Base-by-base conservation (phyloP, 2,329 filamentous ascomycete genomes). In the Fusarium sp. region DNA sequence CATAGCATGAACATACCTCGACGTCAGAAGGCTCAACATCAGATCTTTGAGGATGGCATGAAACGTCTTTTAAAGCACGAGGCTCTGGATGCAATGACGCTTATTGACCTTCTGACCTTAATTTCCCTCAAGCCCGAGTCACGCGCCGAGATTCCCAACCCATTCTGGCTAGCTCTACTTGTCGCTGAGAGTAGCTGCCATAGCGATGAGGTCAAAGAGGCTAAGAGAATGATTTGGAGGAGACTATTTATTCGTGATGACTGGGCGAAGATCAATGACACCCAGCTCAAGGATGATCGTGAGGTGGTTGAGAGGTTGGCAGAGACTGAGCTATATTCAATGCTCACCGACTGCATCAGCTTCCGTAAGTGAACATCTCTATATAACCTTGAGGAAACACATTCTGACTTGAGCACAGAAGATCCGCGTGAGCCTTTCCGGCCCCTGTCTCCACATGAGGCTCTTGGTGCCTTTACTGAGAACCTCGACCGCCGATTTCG, bases 231-330 rank as follows among this genome's bases (percentile, higher is more conserved):
- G 41, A 93, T 98, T 69, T 99, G 96, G 96, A 92, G 96, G 77
- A 90, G 96, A 58, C 91, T 94, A 67, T 92, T 92, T 76, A 87
- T 95, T 72, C 89, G 91, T 53, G 95, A 98, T 79, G 89, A 98
- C 78, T 99, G 96, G 96, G 84, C 87, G 30, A 85, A 84, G 64
- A 88, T 97, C 77, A 95, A 96, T 77, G 90, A 93, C 72, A 95
- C 92, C 1, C 89, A 91, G 50, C 85, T 91, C 64, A 92, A 93
- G 78, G 89, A 90, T 61, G 94, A 97, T 76, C 82, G 84, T 6
- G 87, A 92, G 68, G 88, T 94, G 32, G 84, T 90, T 57, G 85
- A 87, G 32, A 84, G 88, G 20, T 81, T 97, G 30, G 83, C 84
- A 35, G 82, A 86, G 61, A 97, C 94, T 7, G 85, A 90, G 32